These are phyloP conservation scores for Imleria badia DNA, from an alignment of 768 basidiomycete genomes.

Conservation along the genomic window DNA sequence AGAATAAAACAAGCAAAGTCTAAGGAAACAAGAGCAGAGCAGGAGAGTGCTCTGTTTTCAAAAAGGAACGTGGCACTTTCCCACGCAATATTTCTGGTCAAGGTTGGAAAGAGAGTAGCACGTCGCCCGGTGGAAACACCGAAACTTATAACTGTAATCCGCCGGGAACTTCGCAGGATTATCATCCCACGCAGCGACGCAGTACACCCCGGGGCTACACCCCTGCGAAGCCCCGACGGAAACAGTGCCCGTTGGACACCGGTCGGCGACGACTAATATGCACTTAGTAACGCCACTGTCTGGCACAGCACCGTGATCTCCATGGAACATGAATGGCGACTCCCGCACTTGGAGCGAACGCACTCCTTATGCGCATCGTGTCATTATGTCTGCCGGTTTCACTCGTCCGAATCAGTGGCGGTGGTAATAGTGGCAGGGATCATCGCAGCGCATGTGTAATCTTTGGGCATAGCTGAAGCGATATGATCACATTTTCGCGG, in stretches of 20 bases:
- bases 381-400: no score
- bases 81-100: slow-evolving; percentile 30
- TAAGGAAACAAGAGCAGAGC: slow-evolving; percentile 16
- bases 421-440: no score
- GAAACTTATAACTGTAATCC: not conserved
- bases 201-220: no score
- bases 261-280: not conserved
- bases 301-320: no score
- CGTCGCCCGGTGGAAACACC: not conserved
- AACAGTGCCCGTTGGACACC: not conserved
- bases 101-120: not conserved
- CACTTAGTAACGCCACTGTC: not conserved
- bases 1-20: not conserved
- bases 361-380: no score
- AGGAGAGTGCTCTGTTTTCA: slow-evolving; percentile 5
- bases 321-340: no score
- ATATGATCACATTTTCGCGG: no score
- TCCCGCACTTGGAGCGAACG: no score
- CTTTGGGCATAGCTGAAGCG: no score
- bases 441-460: no score
- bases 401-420: no score
- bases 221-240: not conserved
- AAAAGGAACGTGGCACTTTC: slow-evolving; percentile 41
- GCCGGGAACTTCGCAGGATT: not conserved
- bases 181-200: not conserved